Conservation (phyloP, 2,329 filamentous ascomycete species). For the Onygenales sp. region DNA sequence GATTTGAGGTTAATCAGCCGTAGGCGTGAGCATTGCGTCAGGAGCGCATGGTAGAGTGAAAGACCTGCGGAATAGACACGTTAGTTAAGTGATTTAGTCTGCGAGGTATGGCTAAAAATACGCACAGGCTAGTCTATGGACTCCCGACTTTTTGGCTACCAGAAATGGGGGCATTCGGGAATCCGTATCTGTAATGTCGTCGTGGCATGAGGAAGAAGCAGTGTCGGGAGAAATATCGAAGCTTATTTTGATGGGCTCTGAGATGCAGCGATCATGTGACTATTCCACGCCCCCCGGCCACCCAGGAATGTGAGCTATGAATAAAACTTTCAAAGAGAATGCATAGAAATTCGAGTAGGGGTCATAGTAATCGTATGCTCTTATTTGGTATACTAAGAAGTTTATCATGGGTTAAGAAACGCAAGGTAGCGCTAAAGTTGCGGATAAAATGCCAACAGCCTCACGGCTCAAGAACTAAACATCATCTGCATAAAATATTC, state of each 20-base stretch:
- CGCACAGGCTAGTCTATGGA: constrained; percentile 38
- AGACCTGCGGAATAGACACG: constrained; percentile 22
- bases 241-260: too few relatives aligned
- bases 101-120: background rate
- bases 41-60: constrained; percentile 36
- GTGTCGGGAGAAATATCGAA: too few relatives aligned
- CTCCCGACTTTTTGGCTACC: constrained; percentile 24
- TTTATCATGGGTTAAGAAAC: background rate
- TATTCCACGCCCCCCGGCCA: too few relatives aligned
- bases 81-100: background rate
- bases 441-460: background rate
- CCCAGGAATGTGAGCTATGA: too few relatives aligned
- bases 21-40: constrained; percentile 31
- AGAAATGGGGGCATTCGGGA: constrained; percentile 29
- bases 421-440: background rate
- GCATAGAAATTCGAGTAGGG: too few relatives aligned
- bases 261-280: too few relatives aligned
- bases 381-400: background rate
- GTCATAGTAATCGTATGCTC: background rate
- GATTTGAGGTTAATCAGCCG: constrained; percentile 15
- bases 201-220: too few relatives aligned
- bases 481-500: constrained; percentile 21
- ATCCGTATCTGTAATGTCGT: background rate
- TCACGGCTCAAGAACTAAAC: background rate
- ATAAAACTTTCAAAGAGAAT: too few relatives aligned